Evolutionary conservation across 148 eudicot genomes (phyloP).

Genomic region (Silene latifolia): DNA sequence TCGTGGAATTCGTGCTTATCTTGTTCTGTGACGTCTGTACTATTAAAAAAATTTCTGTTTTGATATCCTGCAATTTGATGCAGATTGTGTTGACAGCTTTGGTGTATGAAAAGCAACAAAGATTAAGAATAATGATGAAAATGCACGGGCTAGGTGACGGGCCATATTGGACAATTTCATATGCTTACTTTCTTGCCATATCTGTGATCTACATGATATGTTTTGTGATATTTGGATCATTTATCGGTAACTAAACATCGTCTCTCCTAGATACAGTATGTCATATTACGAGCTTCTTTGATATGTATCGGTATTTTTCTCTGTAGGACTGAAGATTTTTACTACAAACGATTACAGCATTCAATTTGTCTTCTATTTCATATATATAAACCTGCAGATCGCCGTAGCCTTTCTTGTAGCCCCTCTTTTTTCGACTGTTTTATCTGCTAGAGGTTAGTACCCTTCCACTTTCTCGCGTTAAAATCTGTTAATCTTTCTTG

Average conservation of each 20-base stretch:
- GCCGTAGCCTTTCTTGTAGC: conserved; percentile 71
- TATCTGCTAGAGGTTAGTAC: conserved; percentile 74
- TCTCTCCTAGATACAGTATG: not conserved
- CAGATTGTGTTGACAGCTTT: conserved; percentile 68
- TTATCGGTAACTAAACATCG: conserved; percentile 49
- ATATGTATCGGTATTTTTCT: conserved; percentile 12
- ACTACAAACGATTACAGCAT: conserved; percentile 69
- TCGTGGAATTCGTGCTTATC: too few species aligned
- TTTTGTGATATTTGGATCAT: conserved; percentile 79
- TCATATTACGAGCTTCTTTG: conserved; percentile 2
- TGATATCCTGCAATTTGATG: conserved; percentile 16
- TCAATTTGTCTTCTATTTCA: conserved; percentile 78
- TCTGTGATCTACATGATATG: conserved; percentile 70
- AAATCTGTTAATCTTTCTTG: not conserved
- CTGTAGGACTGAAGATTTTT: conserved; percentile 73
- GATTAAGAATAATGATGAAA: conserved; percentile 95
- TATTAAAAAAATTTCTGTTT: not conserved
- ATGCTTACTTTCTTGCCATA: conserved; percentile 75
- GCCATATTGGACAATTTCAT: conserved; percentile 89
- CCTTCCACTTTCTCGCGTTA: not conserved
- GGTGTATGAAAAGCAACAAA: conserved; percentile 89
- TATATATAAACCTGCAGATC: conserved; percentile 85
- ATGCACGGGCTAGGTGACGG: conserved; percentile 99
- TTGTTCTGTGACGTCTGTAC: too few species aligned
- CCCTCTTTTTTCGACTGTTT: conserved; percentile 55